phyloP scores from a whole-genome alignment of 805 yeast genomes.

The Pichia exigua region DNA sequence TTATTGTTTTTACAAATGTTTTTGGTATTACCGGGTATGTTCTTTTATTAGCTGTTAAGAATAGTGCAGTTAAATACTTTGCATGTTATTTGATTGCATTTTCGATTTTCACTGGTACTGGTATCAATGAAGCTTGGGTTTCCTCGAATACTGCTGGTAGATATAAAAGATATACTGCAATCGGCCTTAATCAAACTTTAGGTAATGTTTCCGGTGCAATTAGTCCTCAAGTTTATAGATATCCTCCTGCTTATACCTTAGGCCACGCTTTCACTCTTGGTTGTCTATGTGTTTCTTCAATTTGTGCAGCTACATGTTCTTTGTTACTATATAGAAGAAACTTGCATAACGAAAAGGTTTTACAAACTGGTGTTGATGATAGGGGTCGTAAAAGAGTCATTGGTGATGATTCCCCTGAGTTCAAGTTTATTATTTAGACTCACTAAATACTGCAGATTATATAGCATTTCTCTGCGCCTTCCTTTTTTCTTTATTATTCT shows the following conservation, averaged over 20 bases:
- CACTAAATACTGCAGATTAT: background rate
- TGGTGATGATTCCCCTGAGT: constrained; percentile 6
- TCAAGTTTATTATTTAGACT: background rate
- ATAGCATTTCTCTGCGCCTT: background rate
- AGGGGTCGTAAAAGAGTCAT: background rate
- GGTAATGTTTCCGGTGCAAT: constrained; percentile 41
- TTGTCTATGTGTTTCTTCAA: background rate
- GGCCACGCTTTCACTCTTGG: constrained; percentile 37
- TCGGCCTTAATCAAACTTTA: constrained; percentile 35
- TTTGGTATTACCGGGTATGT: constrained; percentile 6
- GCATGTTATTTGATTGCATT: constrained; percentile 20
- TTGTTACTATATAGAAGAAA: background rate
- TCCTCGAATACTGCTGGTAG: constrained; percentile 35
- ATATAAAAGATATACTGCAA: constrained; percentile 35
- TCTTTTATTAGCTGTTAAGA: background rate
- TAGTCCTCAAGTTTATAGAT: constrained; percentile 36
- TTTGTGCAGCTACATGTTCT: background rate
- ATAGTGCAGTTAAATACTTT: constrained; percentile 2
- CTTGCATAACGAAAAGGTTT: background rate
- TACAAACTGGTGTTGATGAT: constrained; percentile 4
- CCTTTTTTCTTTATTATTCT: background rate
- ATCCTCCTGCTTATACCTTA: constrained; percentile 29
- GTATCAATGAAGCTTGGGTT: constrained; percentile 37
- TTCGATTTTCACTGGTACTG: constrained; percentile 23
- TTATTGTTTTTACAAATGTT: constrained; percentile 3